A percentile compares a stretch with the other conserved stretches of the same genome.
Conservation (phyloP, 208 protist species). For the Trypanosoma mega region DNA sequence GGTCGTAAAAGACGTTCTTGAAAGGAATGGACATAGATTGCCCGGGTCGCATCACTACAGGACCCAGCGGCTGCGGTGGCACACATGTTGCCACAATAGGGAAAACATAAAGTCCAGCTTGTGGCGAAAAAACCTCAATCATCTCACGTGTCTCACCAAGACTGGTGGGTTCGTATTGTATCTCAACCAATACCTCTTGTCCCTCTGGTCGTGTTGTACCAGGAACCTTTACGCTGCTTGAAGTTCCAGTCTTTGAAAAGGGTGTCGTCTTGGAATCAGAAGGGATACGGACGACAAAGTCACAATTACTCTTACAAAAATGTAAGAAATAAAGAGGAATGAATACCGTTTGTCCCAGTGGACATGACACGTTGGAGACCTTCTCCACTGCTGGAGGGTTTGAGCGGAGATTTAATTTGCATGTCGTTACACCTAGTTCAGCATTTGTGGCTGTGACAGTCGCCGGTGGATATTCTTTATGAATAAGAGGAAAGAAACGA, state of each 20-base stretch:
- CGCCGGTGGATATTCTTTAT: constrained; percentile 50
- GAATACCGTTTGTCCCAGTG: constrained; percentile 78
- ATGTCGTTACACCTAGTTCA: constrained; percentile 87
- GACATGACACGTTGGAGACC: constrained; percentile 73
- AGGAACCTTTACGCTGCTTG: constrained; percentile 39
- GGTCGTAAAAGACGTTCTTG: constrained; percentile 93
- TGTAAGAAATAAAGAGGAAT: constrained; percentile 79
- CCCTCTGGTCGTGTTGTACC: constrained; percentile 48
- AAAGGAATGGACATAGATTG: constrained; percentile 81
- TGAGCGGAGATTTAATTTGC: constrained; percentile 60
- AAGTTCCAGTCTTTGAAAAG: constrained; percentile 50
- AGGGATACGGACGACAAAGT: constrained; percentile 81
- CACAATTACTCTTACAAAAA: constrained; percentile 60
- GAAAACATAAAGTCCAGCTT: constrained; percentile 92
- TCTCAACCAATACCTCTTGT: constrained; percentile 90
- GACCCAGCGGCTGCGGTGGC: constrained; percentile 92
- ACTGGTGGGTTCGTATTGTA: constrained; percentile 90
- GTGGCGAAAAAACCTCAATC: constrained; percentile 80
- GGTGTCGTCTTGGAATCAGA: constrained; percentile 26
- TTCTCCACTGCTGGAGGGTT: constrained; percentile 59
- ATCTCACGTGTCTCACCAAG: constrained; percentile 79
- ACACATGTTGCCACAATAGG: constrained; percentile 86
- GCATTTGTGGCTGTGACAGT: constrained; percentile 63
- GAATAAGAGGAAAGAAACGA: constrained; percentile 90
- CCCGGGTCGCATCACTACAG: constrained; percentile 67